Conservation (phyloP, 257 asterid genomes). For the Penstemon eatonii region DNA sequence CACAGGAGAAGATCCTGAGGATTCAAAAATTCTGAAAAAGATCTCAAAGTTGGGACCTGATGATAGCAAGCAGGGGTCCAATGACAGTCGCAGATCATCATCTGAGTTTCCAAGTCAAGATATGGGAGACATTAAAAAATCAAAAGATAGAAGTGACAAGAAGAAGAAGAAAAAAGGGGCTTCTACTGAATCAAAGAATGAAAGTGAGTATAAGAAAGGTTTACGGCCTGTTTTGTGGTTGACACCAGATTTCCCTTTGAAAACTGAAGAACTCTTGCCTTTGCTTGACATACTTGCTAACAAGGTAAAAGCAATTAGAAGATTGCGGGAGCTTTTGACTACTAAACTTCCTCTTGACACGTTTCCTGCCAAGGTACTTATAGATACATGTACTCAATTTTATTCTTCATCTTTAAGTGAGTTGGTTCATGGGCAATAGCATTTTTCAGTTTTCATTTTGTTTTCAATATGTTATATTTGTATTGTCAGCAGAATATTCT, state of each 20-base stretch:
- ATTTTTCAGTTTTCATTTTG: too few species aligned
- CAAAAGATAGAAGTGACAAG: slow-evolving; percentile 79
- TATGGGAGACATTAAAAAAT: slow-evolving; percentile 57
- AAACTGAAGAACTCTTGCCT: slow-evolving; percentile 93
- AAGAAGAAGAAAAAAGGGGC: slow-evolving; percentile 88
- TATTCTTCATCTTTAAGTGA: not conserved
- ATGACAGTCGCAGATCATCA: slow-evolving; percentile 62
- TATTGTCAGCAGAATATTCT: not conserved
- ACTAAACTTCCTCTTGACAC: slow-evolving; percentile 92
- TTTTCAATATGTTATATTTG: not conserved
- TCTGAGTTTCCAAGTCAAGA: slow-evolving; percentile 73
- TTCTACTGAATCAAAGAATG: slow-evolving; percentile 44
- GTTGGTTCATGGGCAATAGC: slow-evolving; percentile 13
- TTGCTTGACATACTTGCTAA: slow-evolving; percentile 95
- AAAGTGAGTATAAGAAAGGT: slow-evolving; percentile 89
- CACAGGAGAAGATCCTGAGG: slow-evolving; percentile 74
- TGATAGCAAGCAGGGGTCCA: slow-evolving; percentile 62
- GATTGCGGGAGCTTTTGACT: slow-evolving; percentile 95
- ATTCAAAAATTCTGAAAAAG: slow-evolving; percentile 72
- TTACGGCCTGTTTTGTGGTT: slow-evolving; percentile 95
- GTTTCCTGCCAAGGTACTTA: slow-evolving; percentile 92
- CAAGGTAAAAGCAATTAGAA: slow-evolving; percentile 93
- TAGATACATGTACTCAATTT: not conserved
- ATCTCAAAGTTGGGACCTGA: slow-evolving; percentile 76
- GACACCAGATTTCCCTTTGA: slow-evolving; percentile 95